Evolutionary conservation across 2,329 filamentous ascomycete genomes (phyloP).

Genomic region (Fusarium chlamydosporum): DNA sequence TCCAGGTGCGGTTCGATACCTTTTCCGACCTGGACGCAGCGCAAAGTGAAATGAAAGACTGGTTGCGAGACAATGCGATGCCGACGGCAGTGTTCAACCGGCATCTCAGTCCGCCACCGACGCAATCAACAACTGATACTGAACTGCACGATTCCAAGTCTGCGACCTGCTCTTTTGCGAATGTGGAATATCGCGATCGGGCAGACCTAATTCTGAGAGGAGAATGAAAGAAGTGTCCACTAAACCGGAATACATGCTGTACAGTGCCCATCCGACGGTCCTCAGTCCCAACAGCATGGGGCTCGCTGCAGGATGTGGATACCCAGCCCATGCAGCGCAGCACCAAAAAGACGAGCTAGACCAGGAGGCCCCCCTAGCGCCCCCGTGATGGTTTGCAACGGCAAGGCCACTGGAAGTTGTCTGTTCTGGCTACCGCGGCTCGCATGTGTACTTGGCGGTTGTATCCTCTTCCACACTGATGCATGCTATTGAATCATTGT

Average conservation of each 20-base stretch:
- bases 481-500: constrained; percentile 23
- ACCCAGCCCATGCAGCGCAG: constrained; percentile 40
- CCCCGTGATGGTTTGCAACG: constrained; percentile 46
- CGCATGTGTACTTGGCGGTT: constrained; percentile 41
- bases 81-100: constrained; percentile 48
- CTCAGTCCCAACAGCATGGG: constrained; percentile 45
- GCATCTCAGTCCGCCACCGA: constrained; percentile 49
- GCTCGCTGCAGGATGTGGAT: constrained; percentile 45
- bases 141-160: constrained; percentile 40
- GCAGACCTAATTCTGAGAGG: constrained; percentile 30
- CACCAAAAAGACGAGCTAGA: constrained; percentile 19
- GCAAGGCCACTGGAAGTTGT: constrained; percentile 23
- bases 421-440: constrained; percentile 50
- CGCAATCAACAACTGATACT: constrained; percentile 43
- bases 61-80: constrained; percentile 34
- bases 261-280: constrained; percentile 22
- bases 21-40: constrained; percentile 13
- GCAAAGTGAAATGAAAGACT: constrained; percentile 31
- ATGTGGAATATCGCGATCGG: constrained; percentile 40
- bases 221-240: constrained; percentile 11
- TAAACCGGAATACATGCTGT: constrained; percentile 13
- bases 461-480: constrained; percentile 34
- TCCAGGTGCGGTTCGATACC: constrained; percentile 2
- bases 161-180: constrained; percentile 16
- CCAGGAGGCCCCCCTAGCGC: constrained; percentile 29